These are phyloP conservation scores for Immersiporthe knoxdaviesiana DNA, from an alignment of 2,329 filamentous ascomycete genomes.

Conservation along the genomic window DNA sequence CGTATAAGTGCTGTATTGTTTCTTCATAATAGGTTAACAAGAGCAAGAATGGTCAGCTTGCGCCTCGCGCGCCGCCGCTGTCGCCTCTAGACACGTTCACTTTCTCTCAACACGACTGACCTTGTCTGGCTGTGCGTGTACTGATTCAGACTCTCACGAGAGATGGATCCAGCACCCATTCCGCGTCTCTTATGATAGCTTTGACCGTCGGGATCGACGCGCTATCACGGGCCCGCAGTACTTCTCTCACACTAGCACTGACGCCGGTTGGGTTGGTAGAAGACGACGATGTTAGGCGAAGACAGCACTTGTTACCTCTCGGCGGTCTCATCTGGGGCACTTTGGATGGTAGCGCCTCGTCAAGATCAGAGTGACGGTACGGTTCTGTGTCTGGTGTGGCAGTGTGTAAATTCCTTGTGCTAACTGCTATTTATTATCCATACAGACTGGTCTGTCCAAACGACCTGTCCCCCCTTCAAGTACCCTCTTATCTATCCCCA, in stretches of 20 bases:
- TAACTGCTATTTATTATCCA: neutral
- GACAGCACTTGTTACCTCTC: neutral
- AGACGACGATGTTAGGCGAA: neutral
- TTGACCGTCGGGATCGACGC: neutral
- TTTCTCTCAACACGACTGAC: neutral
- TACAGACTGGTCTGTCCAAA: neutral
- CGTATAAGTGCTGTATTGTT: neutral
- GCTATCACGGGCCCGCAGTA: no score
- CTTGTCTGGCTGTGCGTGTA: neutral
- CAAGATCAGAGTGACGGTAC: neutral
- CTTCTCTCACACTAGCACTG: neutral
- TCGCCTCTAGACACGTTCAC: neutral
- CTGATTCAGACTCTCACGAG: slow-evolving; percentile 51
- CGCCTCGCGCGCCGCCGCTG: neutral
- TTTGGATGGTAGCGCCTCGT: neutral
- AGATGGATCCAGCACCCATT: slow-evolving; percentile 73
- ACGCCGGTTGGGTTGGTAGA: no score
- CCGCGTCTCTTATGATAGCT: slow-evolving; percentile 67
- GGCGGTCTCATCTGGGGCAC: neutral
- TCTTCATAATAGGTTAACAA: neutral
- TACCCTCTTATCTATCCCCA: neutral
- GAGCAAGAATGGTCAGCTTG: neutral
- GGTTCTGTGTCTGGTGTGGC: neutral
- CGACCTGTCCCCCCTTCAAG: neutral
- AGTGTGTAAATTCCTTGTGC: neutral